These are phyloP conservation scores for Theobroma cacao DNA, from an alignment of 345 rosid species.

Conservation along the genomic window DNA sequence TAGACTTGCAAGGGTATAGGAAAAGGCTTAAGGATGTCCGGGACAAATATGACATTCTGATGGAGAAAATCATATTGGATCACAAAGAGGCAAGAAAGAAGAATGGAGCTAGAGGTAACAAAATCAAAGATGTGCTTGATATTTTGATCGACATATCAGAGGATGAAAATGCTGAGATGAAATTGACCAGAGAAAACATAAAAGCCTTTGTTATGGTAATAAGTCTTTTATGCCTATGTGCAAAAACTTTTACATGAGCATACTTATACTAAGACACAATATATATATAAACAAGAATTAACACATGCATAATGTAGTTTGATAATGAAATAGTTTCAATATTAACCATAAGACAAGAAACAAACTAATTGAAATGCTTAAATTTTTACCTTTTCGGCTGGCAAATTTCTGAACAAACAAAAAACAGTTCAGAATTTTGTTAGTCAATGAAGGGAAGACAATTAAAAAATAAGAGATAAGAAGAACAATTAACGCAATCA, in stretches of 20 bases:
- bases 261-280: neutral
- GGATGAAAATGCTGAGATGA: slow-evolving; percentile 59
- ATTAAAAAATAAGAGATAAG: neutral
- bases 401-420: no score
- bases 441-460: neutral
- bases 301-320: neutral
- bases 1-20: slow-evolving; percentile 61
- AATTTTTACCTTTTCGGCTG: neutral
- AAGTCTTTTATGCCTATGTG: neutral
- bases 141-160: slow-evolving; percentile 60
- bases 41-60: slow-evolving; percentile 52
- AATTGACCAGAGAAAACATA: slow-evolving; percentile 61
- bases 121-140: slow-evolving; percentile 50
- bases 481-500: neutral
- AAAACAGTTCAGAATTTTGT: neutral
- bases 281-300: neutral
- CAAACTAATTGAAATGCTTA: neutral
- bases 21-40: slow-evolving; percentile 60
- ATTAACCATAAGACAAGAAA: neutral
- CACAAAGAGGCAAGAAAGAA: slow-evolving; percentile 39
- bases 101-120: slow-evolving; percentile 8
- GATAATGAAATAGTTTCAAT: neutral
- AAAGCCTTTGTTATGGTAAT: slow-evolving; percentile 79
- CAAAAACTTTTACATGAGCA: neutral
- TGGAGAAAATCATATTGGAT: slow-evolving; percentile 65